phyloP scores from a whole-genome alignment of 257 asterid genomes.

The Ocimum tenuiflorum region DNA sequence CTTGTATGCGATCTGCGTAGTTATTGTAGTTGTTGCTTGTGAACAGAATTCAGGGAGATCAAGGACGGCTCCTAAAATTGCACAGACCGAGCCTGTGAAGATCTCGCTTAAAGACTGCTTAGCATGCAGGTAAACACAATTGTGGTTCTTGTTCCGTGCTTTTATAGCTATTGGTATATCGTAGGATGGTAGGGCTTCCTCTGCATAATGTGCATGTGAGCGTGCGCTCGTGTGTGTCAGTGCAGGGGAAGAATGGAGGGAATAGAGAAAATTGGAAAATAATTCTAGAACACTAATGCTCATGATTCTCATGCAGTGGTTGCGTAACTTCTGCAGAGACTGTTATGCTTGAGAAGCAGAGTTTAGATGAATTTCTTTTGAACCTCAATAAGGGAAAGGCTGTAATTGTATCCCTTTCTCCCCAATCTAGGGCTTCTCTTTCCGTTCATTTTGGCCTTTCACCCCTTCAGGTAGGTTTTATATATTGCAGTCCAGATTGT shows the following conservation, averaged over 20 bases:
- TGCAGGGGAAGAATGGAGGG: neutral
- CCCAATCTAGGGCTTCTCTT: slow-evolving; percentile 95
- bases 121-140: slow-evolving; percentile 72
- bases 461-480: slow-evolving; percentile 48
- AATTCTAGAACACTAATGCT: slow-evolving; percentile 7
- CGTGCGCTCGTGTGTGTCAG: neutral
- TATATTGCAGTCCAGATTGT: neutral
- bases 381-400: slow-evolving; percentile 60
- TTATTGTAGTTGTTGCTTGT: neutral
- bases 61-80: slow-evolving; percentile 43
- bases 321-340: slow-evolving; percentile 98
- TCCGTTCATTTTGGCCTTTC: slow-evolving; percentile 82
- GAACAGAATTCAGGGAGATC: slow-evolving; percentile 44
- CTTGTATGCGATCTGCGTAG: neutral
- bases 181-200: neutral
- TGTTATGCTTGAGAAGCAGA: slow-evolving; percentile 97
- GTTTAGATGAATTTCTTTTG: slow-evolving; percentile 78
- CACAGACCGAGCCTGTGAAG: slow-evolving; percentile 68
- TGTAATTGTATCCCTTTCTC: slow-evolving; percentile 76
- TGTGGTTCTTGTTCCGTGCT: neutral
- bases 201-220: too few relatives aligned
- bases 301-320: slow-evolving; percentile 58
- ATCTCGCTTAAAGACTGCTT: slow-evolving; percentile 94
- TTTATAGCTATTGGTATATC: too few relatives aligned
- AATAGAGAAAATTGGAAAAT: neutral